Percentiles rank a stretch among this genome's conserved stretches.
Evolutionary conservation across 371 early-diverging fungal species (phyloP).

Genomic region (Mucor circinelloides): DNA sequence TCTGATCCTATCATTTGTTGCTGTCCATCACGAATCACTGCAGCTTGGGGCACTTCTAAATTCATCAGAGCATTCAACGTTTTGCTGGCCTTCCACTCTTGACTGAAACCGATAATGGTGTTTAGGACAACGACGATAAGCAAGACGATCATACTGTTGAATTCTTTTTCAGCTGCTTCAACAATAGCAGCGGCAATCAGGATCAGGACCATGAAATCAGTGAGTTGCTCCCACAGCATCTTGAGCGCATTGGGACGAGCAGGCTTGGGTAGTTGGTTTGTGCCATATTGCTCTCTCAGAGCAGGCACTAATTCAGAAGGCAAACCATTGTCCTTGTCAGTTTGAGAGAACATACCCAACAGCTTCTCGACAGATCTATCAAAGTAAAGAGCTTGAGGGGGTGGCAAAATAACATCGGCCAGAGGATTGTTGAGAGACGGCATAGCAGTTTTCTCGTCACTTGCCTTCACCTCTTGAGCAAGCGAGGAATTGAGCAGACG

Average conservation of each 20-base stretch:
- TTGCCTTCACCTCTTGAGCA: slow-evolving; percentile 25
- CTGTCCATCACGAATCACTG: slow-evolving; percentile 83
- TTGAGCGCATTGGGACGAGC: slow-evolving; percentile 73
- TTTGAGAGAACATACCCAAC: slow-evolving; percentile 80
- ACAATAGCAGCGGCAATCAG: slow-evolving; percentile 70
- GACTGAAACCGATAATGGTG: slow-evolving; percentile 85
- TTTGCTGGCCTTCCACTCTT: slow-evolving; percentile 90
- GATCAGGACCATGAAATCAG: slow-evolving; percentile 92
- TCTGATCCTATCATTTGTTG: slow-evolving; percentile 69
- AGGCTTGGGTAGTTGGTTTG: slow-evolving; percentile 78
- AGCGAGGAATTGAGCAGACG: slow-evolving; percentile 47
- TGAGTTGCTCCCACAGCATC: slow-evolving; percentile 86
- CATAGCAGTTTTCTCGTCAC: slow-evolving; percentile 31
- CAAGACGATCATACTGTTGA: slow-evolving; percentile 78
- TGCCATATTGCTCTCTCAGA: slow-evolving; percentile 79
- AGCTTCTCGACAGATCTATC: slow-evolving; percentile 78
- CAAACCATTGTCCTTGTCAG: slow-evolving; percentile 72
- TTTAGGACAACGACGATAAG: slow-evolving; percentile 84
- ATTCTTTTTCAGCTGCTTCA: slow-evolving; percentile 75
- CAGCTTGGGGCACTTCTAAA: slow-evolving; percentile 80
- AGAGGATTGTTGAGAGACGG: slow-evolving; percentile 29
- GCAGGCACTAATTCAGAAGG: slow-evolving; percentile 51
- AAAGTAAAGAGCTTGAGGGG: slow-evolving; percentile 83
- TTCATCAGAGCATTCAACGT: slow-evolving; percentile 89
- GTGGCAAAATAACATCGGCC: slow-evolving; percentile 40